Evolutionary conservation across 352 stramenopile species (phyloP), one percentile per base, ranked within the genome.

Genomic region (Halophytophthora batemanensis): DNA sequence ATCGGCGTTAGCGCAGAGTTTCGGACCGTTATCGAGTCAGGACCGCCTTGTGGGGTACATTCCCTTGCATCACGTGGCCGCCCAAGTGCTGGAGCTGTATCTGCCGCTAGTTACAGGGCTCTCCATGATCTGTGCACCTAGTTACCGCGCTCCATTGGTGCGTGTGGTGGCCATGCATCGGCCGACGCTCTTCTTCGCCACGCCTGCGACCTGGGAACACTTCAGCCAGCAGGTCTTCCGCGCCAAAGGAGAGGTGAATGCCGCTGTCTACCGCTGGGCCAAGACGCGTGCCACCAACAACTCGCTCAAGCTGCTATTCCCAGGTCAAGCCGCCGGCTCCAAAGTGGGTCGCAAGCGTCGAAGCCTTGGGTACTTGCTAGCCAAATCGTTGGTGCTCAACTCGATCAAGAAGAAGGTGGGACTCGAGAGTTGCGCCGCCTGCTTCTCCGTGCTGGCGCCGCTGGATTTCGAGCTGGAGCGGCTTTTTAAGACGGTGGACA

Each of bases 401-500:
- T 75, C 61, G 22, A 83, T 93, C 40, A 90, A 91, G 57, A 86
- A 86, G 53, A 82, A 80, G 41, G 70, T 93, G 25, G 82, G 82
- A 7, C 61, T 93, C 13, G 74, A 87, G 64, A 84, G 78, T 45
- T 90, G 79, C 45, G 67, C 69, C 8, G 66, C 75, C 17, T 94
- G 83, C 59, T 90, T 84, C 52, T 90, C 80, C 14, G 58, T 94
- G 35, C 59, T 92, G 17, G 78, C 83, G 33, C 77, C 80, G 34
- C 63, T 93, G 10, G 77, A 89, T 42, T 91, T 91, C 33, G 80
- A 90, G 53, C 77, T 90, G 4, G 77, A 88, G 45, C 77, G 77
- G 53, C 66, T 93, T 1, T 93, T 93, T 50, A 86, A 87, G 65
- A 91, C 76, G 1, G 84, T 93, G 29, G 82, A 90, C 56, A 77